A percentile compares a stretch with the other conserved stretches of the same genome.
These are phyloP conservation scores for Kodamaea plutei DNA, from an alignment of 1,139 yeast genomes.

Conservation along the genomic window DNA sequence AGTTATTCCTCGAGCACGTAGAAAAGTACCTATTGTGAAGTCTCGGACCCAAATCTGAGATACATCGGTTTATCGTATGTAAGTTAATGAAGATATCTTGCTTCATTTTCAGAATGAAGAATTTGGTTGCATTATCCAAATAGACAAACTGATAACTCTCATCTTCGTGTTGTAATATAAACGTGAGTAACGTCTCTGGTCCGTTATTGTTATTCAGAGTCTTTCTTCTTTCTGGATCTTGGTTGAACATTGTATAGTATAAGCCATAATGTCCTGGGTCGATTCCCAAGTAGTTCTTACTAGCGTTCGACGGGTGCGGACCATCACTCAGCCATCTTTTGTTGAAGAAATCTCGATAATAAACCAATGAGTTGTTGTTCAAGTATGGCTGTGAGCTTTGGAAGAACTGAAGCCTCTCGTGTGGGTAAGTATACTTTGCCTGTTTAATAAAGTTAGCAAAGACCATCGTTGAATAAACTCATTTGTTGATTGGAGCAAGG, in stretches of 20 bases:
- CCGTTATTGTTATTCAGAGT: slow-evolving; percentile 6
- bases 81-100: slow-evolving; percentile 26
- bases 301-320: slow-evolving; percentile 29
- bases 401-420: slow-evolving; percentile 33
- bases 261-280: slow-evolving; percentile 44
- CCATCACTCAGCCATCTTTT: slow-evolving; percentile 26
- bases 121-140: slow-evolving; percentile 17
- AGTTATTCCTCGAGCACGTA: no score
- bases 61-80: slow-evolving; percentile 13
- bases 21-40: no score
- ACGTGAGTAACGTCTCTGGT: slow-evolving; percentile 12
- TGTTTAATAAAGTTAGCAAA: slow-evolving; percentile 26
- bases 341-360: slow-evolving; percentile 20
- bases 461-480: slow-evolving; percentile 9
- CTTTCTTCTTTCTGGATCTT: slow-evolving; percentile 27
- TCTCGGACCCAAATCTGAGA: neutral
- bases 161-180: slow-evolving; percentile 8
- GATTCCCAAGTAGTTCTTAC: slow-evolving; percentile 26
- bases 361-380: slow-evolving; percentile 18
- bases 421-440: slow-evolving; percentile 18
- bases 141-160: slow-evolving; percentile 5
- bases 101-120: slow-evolving; percentile 29
- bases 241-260: slow-evolving; percentile 40
- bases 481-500: no score
- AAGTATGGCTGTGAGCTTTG: slow-evolving; percentile 40